Base-by-base conservation (phyloP, 163 green algal species). In the Scenedesmus sp. region DNA sequence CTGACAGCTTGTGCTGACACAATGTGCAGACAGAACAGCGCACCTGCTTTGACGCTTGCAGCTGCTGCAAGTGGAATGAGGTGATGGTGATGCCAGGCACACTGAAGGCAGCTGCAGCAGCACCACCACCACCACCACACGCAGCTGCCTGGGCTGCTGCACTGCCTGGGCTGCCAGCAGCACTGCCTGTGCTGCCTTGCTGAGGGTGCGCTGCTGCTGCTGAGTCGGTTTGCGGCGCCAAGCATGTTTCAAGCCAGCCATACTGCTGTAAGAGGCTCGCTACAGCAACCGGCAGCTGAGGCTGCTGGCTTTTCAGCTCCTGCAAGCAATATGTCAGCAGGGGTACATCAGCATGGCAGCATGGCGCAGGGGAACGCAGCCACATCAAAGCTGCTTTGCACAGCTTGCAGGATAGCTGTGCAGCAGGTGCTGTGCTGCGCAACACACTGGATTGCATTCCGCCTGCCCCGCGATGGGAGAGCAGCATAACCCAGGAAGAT, bases 271-370 rank as follows among this genome's bases (percentile, higher is more conserved):
- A 55, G 13, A 88, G 54, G 20, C 56, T 46, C 5, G 91, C 91
- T 12, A 95, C 93, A 1, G 54, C 70, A 6, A 10, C 62, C 0
- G 93, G 91, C 67, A 96, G 91, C 18, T 76, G 79, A 6, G 52
- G 67, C 87, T 96, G 94, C 16, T 66, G 34, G 15, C 91, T 94
- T 70, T 96, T 96, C 20, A 96, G 93, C 85, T 96, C 94, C 94
- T 96, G 92, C 70, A 87, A 54, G 54, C 12, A 79, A 6, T 52
- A 13, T 3, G 2, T 13, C 23, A 52, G 3, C 1, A 23, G 26
- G 66, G 23, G 4, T 16, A 23, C 59, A 64, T 64, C 5, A 13
- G 4, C 13, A 13, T 52, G 70, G 46, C 23, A 79, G 23, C 23
- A 79, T 13, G 70, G 70, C 70, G 13, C 70, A 79, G 23, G 23